phyloP scores from a whole-genome alignment of 2,329 filamentous ascomycete genomes.

The Fusarium sp. region DNA sequence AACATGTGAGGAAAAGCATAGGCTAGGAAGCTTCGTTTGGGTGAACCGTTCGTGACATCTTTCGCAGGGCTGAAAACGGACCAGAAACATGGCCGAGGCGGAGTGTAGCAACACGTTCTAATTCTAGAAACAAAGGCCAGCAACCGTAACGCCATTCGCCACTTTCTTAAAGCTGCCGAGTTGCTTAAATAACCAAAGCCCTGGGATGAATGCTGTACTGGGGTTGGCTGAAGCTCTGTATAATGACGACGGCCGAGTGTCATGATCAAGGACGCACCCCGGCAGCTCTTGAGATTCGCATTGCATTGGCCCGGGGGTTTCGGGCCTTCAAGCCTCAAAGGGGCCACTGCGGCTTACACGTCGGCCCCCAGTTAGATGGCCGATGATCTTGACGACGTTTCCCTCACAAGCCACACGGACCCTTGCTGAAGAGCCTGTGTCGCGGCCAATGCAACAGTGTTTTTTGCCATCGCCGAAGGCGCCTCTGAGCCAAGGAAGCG shows the following conservation, averaged over 20 bases:
- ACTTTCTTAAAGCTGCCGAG: constrained; percentile 8
- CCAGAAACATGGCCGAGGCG: background rate
- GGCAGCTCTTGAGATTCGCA: background rate
- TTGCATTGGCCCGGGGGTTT: constrained; percentile 7
- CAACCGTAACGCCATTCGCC: constrained; percentile 10
- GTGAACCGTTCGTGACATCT: constrained; percentile 11
- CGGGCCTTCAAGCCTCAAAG: constrained; percentile 18
- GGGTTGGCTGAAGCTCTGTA: constrained; percentile 8
- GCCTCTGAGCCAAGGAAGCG: constrained; percentile 20
- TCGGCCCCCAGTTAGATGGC: constrained; percentile 8
- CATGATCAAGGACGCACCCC: background rate
- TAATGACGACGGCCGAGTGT: constrained; percentile 2
- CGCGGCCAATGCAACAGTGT: constrained; percentile 7
- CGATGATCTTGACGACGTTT: constrained; percentile 15
- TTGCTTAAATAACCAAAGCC: background rate
- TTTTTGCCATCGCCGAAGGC: constrained; percentile 17
- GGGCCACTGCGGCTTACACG: constrained; percentile 13
- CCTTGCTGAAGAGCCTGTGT: constrained; percentile 16
- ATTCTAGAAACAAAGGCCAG: constrained; percentile 5
- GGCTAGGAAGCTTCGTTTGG: background rate
- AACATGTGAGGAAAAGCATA: constrained; percentile 27
- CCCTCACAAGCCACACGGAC: constrained; percentile 29
- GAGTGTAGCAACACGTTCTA: constrained; percentile 10
- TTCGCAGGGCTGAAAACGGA: constrained; percentile 28
- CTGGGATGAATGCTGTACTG: background rate